These are phyloP conservation scores for Gossypium turneri DNA, from an alignment of 345 rosid genomes.

Conservation along the genomic window DNA sequence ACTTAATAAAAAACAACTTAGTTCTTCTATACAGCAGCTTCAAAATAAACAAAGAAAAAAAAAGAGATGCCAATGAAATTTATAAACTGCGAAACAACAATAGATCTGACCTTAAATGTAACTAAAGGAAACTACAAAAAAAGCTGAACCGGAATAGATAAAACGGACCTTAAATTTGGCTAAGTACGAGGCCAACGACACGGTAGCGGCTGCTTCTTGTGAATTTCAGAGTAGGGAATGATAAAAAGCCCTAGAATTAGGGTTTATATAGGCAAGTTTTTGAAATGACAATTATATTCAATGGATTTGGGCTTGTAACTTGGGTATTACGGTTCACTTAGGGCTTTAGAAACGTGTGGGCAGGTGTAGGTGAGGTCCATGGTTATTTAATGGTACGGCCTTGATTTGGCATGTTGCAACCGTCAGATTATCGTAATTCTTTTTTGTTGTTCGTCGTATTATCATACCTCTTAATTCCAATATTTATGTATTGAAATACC, in stretches of 20 bases:
- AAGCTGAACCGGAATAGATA: background rate
- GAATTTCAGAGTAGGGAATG: background rate
- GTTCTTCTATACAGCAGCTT: background rate
- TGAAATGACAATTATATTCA: slow-evolving; percentile 6
- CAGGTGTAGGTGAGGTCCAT: background rate
- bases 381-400: background rate
- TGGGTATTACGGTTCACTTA: background rate
- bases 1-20: background rate
- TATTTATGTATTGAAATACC: background rate
- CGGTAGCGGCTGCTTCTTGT: slow-evolving; percentile 10
- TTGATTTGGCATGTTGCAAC: background rate
- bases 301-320: accelerated
- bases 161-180: background rate
- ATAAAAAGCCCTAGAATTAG: slow-evolving; percentile 7
- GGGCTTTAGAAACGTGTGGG: background rate
- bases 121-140: background rate
- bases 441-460: too few relatives aligned
- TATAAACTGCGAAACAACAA: too few relatives aligned
- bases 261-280: background rate
- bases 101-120: background rate
- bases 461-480: background rate
- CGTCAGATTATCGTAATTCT: background rate
- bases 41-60: background rate
- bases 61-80: background rate
- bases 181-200: background rate